These are phyloP conservation scores for Pythium periplocum DNA, from an alignment of 352 stramenopile genomes.

Conservation along the genomic window DNA sequence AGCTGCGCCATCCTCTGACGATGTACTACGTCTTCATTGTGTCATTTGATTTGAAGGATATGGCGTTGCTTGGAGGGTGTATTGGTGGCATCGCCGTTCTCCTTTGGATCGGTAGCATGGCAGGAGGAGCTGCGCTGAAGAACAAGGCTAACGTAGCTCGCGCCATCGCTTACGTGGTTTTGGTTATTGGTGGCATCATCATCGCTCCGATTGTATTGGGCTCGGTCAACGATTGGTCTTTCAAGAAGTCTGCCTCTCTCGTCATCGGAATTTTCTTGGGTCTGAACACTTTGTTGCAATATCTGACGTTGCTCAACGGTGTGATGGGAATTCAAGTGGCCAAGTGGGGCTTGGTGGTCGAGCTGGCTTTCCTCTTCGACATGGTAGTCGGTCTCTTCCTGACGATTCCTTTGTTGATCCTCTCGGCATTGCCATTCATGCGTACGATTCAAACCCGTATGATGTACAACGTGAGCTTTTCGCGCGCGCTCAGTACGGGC, in stretches of 20 bases:
- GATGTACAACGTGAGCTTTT: conserved; percentile 90
- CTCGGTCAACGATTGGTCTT: conserved; percentile 52
- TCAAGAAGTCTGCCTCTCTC: conserved; percentile 67
- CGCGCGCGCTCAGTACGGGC: conserved; percentile 69
- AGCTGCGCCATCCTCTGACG: conserved; percentile 68
- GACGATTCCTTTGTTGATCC: conserved; percentile 57
- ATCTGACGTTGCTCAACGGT: conserved; percentile 68
- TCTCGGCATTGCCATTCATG: conserved; percentile 86
- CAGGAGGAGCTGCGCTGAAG: conserved; percentile 31
- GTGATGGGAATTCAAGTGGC: conserved; percentile 55
- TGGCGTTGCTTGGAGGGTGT: conserved; percentile 51
- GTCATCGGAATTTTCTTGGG: conserved; percentile 66
- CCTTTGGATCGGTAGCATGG: conserved; percentile 64
- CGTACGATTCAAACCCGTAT: conserved; percentile 86
- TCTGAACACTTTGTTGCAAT: conserved; percentile 72
- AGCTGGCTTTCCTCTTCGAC: conserved; percentile 86
- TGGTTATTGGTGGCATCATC: conserved; percentile 56
- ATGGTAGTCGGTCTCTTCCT: conserved; percentile 77
- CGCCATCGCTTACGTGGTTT: conserved; percentile 60
- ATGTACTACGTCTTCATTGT: conserved; percentile 84
- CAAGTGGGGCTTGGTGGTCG: conserved; percentile 59
- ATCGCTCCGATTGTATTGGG: conserved; percentile 55
- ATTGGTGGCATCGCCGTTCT: conserved; percentile 53
- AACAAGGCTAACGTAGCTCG: conserved; percentile 62
- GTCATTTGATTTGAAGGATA: conserved; percentile 63